Evolutionary conservation across 1,139 yeast genomes (phyloP), one percentile per base, ranked within the genome.

Genomic region (Geotrichum siamense): DNA sequence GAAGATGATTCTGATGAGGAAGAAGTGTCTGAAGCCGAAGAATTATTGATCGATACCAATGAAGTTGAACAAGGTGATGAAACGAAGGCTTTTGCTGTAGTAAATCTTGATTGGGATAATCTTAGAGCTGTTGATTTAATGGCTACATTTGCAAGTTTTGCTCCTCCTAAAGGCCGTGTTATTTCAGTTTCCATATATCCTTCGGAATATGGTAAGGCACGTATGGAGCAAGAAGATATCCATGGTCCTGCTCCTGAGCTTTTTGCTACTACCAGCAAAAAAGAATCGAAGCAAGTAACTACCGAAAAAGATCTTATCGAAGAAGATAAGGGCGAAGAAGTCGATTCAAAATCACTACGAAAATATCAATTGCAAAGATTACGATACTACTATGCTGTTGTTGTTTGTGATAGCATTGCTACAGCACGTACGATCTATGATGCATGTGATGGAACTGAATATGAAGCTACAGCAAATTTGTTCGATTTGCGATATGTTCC

Each of bases 31-130:
- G 53, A 52, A 9, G 71, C 63, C 17, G 80, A 78, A 48, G 65
- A 75, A 33, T 81, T 80, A 2, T 68, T 81, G 59, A 82, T 82
- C 30, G 89, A 79, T 53, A 75, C 71, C 20, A 61, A 64, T 6
- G 73, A 76, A 47, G 83, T 93, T 10, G 91, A 84, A 41, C 80
- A 78, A 48, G 94, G 96, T 35, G 96, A 89, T 1, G 95, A 95
- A 23, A 73, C 94, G 0, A 67, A 69, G 29, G 69, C 84, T 4
- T 72, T 93, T 59, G 98, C 98, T 0, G 95, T 82, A 1, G 98
- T 93, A 26, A 93, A 93, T 58, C 71, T 93, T 75, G 98, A 93
- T 60, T 93, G 98, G 98, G 99, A 93, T 55, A 84, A 91, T 58
- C 72, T 93, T 17, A 74, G 78, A 43, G 84, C 97, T 0, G 78